Percentiles rank a stretch among this genome's conserved stretches.
Evolutionary conservation across 345 rosid genomes (phyloP).

Genomic region (Corchorus capsularis): DNA sequence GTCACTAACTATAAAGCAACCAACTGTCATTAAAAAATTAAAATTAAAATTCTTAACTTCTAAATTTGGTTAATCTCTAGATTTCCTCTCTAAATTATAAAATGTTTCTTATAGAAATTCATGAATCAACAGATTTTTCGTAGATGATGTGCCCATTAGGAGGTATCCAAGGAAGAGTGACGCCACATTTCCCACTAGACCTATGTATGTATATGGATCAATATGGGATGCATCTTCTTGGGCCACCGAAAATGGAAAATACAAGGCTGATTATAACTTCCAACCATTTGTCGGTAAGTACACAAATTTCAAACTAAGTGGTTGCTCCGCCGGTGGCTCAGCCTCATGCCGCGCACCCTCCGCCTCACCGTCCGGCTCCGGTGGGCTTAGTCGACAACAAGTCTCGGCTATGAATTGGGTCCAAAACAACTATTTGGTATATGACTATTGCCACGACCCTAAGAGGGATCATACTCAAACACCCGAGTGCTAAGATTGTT

Average conservation of each 20-base stretch:
- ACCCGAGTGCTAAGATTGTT: slow-evolving; percentile 67
- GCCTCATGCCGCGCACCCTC: slow-evolving; percentile 55
- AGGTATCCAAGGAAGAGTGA: slow-evolving; percentile 66
- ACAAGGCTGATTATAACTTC: slow-evolving; percentile 72
- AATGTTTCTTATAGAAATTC: background rate
- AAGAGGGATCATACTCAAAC: slow-evolving; percentile 68
- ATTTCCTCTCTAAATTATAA: background rate
- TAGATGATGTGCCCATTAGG: slow-evolving; percentile 87
- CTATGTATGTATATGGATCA: slow-evolving; percentile 85
- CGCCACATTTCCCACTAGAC: slow-evolving; percentile 68
- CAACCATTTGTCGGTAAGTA: slow-evolving; percentile 81
- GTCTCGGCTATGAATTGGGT: slow-evolving; percentile 67
- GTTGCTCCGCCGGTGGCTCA: slow-evolving; percentile 47
- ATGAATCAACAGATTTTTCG: slow-evolving; percentile 57
- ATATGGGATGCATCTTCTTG: slow-evolving; percentile 95
- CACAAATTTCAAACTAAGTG: slow-evolving; percentile 57
- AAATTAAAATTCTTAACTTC: background rate
- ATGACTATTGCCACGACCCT: slow-evolving; percentile 81
- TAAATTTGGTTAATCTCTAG: background rate
- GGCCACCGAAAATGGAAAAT: slow-evolving; percentile 91
- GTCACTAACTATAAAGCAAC: background rate
- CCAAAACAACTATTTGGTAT: slow-evolving; percentile 69
- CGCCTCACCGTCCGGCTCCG: slow-evolving; percentile 38
- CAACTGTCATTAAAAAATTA: background rate
- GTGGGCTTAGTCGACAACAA: slow-evolving; percentile 65